Evolutionary conservation across 352 stramenopile species (phyloP).

Genomic region (Phytophthora quininea): DNA sequence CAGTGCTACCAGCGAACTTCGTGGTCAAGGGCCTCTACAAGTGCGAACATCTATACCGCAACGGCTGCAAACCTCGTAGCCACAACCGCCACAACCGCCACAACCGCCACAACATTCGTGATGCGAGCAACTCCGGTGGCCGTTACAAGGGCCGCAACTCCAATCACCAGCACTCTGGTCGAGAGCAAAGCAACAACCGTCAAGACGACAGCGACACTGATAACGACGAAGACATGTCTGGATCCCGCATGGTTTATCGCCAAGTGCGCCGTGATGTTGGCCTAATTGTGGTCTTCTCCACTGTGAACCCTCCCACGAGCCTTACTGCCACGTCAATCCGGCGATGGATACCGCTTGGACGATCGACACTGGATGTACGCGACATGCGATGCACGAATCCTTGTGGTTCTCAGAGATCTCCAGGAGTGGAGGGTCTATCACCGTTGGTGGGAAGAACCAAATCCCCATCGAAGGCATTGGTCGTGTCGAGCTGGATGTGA

Average conservation of each 20-base stretch:
- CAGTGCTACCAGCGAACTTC: constrained; percentile 3
- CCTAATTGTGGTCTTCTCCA: constrained; percentile 4
- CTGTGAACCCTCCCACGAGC: constrained; percentile 1
- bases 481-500: constrained; percentile 14
- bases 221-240: not conserved
- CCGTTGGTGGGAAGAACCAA: constrained; percentile 10
- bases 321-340: not conserved
- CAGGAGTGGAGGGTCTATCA: constrained; percentile 12
- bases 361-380: constrained; percentile 21
- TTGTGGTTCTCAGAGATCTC: constrained; percentile 19
- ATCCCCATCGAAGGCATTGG: constrained; percentile 13
- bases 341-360: constrained; percentile 7
- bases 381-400: constrained; percentile 11
- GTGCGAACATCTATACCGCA: not conserved
- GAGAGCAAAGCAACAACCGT: too few relatives aligned
- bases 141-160: too few relatives aligned
- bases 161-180: too few relatives aligned
- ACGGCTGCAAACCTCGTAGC: not conserved
- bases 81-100: not conserved
- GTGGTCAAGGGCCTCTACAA: not conserved
- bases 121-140: not conserved
- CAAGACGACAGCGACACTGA: not conserved
- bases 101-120: not conserved
- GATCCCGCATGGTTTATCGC: constrained; percentile 2
- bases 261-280: constrained; percentile 2